Evolutionary conservation across 202 grass and related monocot species (phyloP), one percentile per base, ranked within the genome.

Genomic region (Hordeum pubiflorum): DNA sequence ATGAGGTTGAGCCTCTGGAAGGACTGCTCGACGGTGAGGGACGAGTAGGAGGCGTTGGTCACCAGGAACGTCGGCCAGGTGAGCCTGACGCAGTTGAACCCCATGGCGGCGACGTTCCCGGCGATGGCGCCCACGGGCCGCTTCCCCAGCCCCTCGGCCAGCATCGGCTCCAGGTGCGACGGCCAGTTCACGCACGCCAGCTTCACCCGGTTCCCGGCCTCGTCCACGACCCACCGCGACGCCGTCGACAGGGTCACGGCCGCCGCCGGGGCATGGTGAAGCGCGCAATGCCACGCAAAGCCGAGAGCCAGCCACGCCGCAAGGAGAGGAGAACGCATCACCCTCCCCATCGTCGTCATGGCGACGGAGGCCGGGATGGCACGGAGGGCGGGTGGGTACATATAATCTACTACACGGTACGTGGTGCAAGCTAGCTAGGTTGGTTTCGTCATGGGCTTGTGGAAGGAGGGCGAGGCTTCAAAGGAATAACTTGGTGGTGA

Each of bases 161-260:
- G 85, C 94, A 97, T 86, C 44, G 86, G 74, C 78, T 97, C 84
- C 48, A 97, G 81, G 75, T 97, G 94, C 12, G 94, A 94, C 46
- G 91, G 89, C 91, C 90, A 97, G 78, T 94, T 97, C 44, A 97
- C 91, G 75, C 94, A 97, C 33, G 91, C 86, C 86, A 94, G 78
- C 91, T 97, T 97, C 78, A 97, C 88, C 14, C 94, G 75, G 55
- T 63, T 38, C 38, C 91, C 89, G 54, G 39, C 39, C 37, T 86
- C 84, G 65, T 92, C 91, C 17, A 97, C 83, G 66, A 97, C 79
- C 94, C 94, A 97, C 72, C 94, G 81, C 24, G 88, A 94, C 70
- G 81, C 54, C 74, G 90, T 94, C 27, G 86, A 94, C n/a, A 94
- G 75, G 75, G 85, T 46, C 54, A 31, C 14, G 0, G 82, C 55